A percentile compares a stretch with the other conserved stretches of the same genome.
These are phyloP conservation scores for Euphorbia schlechtendalii DNA, from an alignment of 441 rosid species.

Conservation along the genomic window DNA sequence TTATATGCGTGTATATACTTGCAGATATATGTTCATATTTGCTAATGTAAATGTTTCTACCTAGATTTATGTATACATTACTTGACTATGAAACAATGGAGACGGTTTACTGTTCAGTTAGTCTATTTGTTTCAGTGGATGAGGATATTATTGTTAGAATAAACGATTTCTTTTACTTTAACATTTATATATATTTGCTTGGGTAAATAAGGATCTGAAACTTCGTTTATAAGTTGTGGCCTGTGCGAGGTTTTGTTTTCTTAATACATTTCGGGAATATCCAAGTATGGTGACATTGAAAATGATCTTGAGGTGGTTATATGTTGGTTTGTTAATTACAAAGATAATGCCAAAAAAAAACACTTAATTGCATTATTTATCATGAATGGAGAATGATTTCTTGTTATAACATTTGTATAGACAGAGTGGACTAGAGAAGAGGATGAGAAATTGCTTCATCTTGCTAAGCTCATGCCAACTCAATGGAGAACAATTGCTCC, in stretches of 20 bases:
- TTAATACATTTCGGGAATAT: neutral
- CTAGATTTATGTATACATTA: neutral
- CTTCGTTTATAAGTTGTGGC: neutral
- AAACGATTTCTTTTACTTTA: neutral
- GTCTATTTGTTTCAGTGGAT: neutral
- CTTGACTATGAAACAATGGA: neutral
- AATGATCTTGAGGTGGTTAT: neutral
- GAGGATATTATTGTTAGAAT: neutral
- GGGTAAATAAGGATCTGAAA: neutral
- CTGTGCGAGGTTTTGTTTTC: neutral
- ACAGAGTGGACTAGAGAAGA: slow-evolving; percentile 99
- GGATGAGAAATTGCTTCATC: slow-evolving; percentile 98
- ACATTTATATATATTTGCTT: neutral
- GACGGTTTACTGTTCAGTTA: neutral
- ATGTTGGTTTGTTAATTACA: neutral
- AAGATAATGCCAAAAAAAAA: neutral
- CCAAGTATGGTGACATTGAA: neutral
- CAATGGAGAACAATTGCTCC: slow-evolving; percentile 99
- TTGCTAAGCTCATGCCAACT: slow-evolving; percentile 94
- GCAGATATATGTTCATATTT: neutral
- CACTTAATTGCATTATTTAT: neutral
- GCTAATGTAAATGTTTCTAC: neutral
- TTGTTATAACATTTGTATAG: slow-evolving; percentile 31
- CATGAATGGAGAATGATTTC: slow-evolving; percentile 15
- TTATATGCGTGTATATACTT: neutral